Conservation (phyloP, 148 eudicot genomes). For the Chenopodium album region DNA sequence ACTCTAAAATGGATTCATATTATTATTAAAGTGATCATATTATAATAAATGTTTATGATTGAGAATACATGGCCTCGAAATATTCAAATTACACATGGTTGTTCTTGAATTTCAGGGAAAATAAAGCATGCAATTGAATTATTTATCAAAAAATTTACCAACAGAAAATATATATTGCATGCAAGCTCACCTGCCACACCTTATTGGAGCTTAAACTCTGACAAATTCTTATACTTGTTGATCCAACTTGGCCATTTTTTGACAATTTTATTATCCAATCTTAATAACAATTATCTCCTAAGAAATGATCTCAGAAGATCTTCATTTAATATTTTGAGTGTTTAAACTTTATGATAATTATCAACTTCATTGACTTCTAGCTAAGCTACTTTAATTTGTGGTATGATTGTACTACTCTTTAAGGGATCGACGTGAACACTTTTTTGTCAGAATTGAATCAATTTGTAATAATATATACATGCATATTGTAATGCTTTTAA, state of each 20-base stretch:
- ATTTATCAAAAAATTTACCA: slow-evolving; percentile 10
- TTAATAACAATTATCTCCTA: neutral
- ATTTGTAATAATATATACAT: neutral
- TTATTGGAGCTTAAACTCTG: slow-evolving; percentile 25
- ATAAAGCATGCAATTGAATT: neutral
- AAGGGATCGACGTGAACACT: neutral
- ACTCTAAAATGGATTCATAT: slow-evolving; percentile 29
- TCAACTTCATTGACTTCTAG: neutral
- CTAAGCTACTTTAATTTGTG: neutral
- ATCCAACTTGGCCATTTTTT: neutral
- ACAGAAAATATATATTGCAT: slow-evolving; percentile 17
- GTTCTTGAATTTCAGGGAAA: slow-evolving; percentile 18
- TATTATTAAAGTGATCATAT: too few species aligned
- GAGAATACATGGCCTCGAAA: slow-evolving; percentile 23
- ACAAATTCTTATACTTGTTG: neutral
- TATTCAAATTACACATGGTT: slow-evolving; percentile 16
- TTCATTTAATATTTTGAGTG: neutral
- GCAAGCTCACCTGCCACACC: slow-evolving; percentile 23
- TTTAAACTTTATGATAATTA: neutral
- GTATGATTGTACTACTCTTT: neutral
- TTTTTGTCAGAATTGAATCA: neutral
- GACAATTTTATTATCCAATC: neutral
- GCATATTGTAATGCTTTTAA: too few species aligned
- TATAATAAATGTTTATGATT: neutral
- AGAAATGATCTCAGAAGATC: slow-evolving; percentile 9